These are phyloP conservation scores for Ilex aquifolium DNA, from an alignment of 257 asterid species.

Conservation along the genomic window DNA sequence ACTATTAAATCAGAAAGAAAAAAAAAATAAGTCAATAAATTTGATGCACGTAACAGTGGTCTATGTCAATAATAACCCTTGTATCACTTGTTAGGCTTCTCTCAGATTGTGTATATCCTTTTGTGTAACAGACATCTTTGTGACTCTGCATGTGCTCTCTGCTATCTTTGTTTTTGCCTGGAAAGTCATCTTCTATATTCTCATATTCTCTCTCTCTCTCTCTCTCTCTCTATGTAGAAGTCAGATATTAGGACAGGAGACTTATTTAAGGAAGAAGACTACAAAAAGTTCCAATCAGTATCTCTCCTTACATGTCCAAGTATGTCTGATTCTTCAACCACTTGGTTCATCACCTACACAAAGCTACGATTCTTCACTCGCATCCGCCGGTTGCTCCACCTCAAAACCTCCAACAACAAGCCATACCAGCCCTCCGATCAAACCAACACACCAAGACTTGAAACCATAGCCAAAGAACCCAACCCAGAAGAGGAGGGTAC, in stretches of 20 bases:
- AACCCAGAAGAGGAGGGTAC: constrained; percentile 11
- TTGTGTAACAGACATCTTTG: too few relatives aligned
- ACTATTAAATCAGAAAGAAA: too few relatives aligned
- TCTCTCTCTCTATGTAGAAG: constrained; percentile 36
- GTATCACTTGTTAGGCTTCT: too few relatives aligned
- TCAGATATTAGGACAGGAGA: neutral
- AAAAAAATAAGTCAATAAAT: too few relatives aligned
- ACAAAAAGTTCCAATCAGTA: constrained; percentile 10
- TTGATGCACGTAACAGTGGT: too few relatives aligned
- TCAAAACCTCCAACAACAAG: constrained; percentile 18
- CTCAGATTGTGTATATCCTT: too few relatives aligned
- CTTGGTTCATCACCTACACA: constrained; percentile 25
- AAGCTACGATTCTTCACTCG: constrained; percentile 32
- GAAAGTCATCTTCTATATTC: constrained; percentile 44
- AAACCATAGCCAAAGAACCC: constrained; percentile 5
- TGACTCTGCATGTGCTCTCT: constrained; percentile 43
- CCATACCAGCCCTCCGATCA: constrained; percentile 20
- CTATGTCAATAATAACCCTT: too few relatives aligned
- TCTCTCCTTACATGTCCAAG: constrained; percentile 32
- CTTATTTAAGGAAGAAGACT: constrained; percentile 13
- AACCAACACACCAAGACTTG: neutral
- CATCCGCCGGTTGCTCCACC: constrained; percentile 33
- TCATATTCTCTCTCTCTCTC: constrained; percentile 26
- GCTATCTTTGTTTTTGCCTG: constrained; percentile 37
- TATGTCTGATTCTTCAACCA: constrained; percentile 25